These are phyloP conservation scores for Myxozyma melibiosi DNA, from an alignment of 805 yeast genomes.

Conservation along the genomic window DNA sequence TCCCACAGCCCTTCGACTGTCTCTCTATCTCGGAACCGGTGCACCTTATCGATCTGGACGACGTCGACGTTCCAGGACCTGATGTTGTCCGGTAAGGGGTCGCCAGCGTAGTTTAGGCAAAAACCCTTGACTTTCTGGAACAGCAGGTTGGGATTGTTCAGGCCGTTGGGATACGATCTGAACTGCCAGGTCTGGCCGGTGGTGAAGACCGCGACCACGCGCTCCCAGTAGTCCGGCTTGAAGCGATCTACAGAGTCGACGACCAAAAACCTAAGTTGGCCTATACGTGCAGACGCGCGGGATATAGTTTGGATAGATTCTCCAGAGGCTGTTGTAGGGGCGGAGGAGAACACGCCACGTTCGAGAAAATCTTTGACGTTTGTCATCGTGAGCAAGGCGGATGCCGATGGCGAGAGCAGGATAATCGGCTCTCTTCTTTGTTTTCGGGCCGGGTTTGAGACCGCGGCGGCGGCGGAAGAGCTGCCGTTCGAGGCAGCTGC, in stretches of 20 bases:
- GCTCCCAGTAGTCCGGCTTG: constrained; percentile 97
- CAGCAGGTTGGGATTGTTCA: constrained; percentile 74
- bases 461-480: constrained; percentile 6
- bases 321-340: constrained; percentile 37
- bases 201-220: constrained; percentile 92
- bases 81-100: constrained; percentile 71
- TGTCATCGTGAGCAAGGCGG: constrained; percentile 64
- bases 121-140: constrained; percentile 86
- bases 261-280: constrained; percentile 68
- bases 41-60: constrained; percentile 64
- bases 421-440: constrained; percentile 63
- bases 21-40: constrained; percentile 86
- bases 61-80: constrained; percentile 87
- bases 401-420: constrained; percentile 76
- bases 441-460: constrained; percentile 38
- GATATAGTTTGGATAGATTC: constrained; percentile 52
- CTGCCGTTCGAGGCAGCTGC: background rate
- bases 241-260: constrained; percentile 87
- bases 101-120: constrained; percentile 74
- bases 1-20: constrained; percentile 86
- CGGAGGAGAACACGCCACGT: constrained; percentile 66
- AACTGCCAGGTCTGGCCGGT: constrained; percentile 99
- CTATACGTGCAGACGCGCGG: constrained; percentile 58
- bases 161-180: constrained; percentile 65
- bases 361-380: constrained; percentile 73